A percentile compares a stretch with the other conserved stretches of the same genome.
phyloP scores from a whole-genome alignment of 495 filamentous ascomycete species.

The Aspergillus indologenus region DNA sequence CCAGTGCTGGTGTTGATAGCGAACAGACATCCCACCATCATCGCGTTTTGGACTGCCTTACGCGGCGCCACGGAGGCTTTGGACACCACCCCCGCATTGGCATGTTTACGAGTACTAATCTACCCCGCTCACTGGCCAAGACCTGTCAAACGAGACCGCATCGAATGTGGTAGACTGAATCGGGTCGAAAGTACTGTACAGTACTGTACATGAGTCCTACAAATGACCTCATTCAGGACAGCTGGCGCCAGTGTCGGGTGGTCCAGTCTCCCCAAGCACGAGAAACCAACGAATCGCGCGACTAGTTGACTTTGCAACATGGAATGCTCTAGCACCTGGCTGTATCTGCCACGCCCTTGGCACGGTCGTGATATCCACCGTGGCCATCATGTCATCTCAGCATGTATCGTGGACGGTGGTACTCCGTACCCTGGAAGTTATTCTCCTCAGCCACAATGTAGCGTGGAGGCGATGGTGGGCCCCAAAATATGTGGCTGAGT shows the following conservation, averaged over 20 bases:
- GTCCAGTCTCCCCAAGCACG: background rate
- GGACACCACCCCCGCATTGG: background rate
- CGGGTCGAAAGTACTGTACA: background rate
- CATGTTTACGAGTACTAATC: background rate
- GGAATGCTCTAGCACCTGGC: background rate
- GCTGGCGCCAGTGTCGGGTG: background rate
- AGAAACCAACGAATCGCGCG: background rate
- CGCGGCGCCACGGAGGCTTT: background rate
- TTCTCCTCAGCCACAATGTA: background rate
- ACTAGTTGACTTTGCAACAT: background rate
- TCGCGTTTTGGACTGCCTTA: background rate
- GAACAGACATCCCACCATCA: background rate
- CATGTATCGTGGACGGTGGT: too few species aligned
- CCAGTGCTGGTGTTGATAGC: background rate
- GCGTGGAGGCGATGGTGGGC: background rate
- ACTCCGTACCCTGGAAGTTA: background rate
- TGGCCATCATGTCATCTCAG: background rate
- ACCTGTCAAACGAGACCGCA: background rate
- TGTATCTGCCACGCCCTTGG: background rate
- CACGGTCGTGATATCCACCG: background rate
- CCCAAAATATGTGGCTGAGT: background rate
- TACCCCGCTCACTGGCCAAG: background rate
- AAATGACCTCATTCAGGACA: background rate
- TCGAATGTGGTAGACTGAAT: background rate
- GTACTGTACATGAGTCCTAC: background rate